These are phyloP conservation scores for Elaeis oleifera DNA, from an alignment of 202 grass and related monocot genomes.

Conservation along the genomic window DNA sequence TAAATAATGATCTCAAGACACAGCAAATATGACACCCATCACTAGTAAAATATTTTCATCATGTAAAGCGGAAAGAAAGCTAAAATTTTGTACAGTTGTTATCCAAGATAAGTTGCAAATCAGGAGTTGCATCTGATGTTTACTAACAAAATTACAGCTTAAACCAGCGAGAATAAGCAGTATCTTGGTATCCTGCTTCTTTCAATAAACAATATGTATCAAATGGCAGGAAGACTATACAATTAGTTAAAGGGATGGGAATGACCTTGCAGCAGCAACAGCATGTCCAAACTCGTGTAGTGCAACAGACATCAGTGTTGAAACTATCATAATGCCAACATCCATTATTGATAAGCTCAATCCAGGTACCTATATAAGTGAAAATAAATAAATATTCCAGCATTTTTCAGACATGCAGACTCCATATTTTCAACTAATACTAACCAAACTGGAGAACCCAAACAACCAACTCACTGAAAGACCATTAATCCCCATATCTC, in stretches of 20 bases:
- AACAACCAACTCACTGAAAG: conserved; percentile 47
- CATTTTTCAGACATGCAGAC: conserved; percentile 5
- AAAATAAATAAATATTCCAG: conserved; percentile 14
- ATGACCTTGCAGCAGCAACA: conserved; percentile 81
- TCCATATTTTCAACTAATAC: conserved; percentile 14
- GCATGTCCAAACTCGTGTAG: conserved; percentile 94
- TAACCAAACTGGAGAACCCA: conserved; percentile 8
- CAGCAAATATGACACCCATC: too few species aligned
- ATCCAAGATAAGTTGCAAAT: too few species aligned
- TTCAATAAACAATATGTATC: too few species aligned
- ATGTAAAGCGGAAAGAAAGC: too few species aligned
- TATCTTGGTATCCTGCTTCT: background rate
- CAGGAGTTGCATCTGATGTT: too few species aligned
- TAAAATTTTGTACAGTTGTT: too few species aligned
- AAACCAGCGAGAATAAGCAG: conserved; percentile 1
- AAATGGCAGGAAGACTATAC: too few species aligned
- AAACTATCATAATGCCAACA: conserved; percentile 41
- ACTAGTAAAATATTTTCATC: too few species aligned
- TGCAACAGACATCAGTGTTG: conserved; percentile 69
- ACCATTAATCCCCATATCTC: conserved; percentile 37
- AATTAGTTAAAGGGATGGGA: background rate
- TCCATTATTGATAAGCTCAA: conserved; percentile 55
- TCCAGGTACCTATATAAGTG: conserved; percentile 43
- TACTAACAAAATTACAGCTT: too few species aligned
- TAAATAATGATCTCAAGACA: too few species aligned